Percentiles rank a stretch among this genome's conserved stretches.
Conservation (phyloP, 1,284 basidiomycete genomes). For the Thecaphora thlaspeos region DNA sequence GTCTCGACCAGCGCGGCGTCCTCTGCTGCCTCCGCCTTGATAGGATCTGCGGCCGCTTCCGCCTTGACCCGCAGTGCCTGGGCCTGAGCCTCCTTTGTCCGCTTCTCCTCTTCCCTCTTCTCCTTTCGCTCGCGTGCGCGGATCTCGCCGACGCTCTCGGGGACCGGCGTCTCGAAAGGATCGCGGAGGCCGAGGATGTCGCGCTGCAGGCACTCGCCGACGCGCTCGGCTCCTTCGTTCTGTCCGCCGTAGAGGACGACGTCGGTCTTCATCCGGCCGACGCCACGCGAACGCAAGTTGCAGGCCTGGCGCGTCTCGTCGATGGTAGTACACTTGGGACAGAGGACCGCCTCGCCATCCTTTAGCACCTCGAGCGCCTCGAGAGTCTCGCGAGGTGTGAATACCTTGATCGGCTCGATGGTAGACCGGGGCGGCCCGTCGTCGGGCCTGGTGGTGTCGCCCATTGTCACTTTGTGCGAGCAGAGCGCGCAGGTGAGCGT, state of each 20-base stretch:
- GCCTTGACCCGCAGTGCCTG: no score
- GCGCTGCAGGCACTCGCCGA: constrained; percentile 60
- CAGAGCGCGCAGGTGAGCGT: constrained; percentile 79
- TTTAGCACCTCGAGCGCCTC: constrained; percentile 42
- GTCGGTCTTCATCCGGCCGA: constrained; percentile 78
- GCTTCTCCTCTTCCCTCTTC: constrained; percentile 16
- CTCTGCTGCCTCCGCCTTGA: no score
- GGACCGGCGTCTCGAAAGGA: constrained; percentile 50
- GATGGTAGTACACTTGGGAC: constrained; percentile 73
- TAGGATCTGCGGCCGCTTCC: no score
- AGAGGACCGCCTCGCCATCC: constrained; percentile 69
- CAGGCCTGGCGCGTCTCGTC: constrained; percentile 71
- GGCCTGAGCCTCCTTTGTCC: constrained; percentile 5
- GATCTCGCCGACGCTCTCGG: constrained; percentile 43
- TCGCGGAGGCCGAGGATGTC: constrained; percentile 54
- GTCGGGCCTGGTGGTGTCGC: constrained; percentile 22
- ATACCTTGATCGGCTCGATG: constrained; percentile 17
- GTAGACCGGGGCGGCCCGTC: background rate
- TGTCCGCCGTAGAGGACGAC: constrained; percentile 93
- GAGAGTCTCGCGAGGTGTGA: constrained; percentile 26
- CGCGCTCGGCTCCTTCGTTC: constrained; percentile 75
- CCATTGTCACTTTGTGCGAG: constrained; percentile 62
- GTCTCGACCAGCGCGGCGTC: no score
- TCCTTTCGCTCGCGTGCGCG: constrained; percentile 40
- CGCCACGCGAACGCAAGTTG: constrained; percentile 76